Conservation (phyloP, 2,329 filamentous ascomycete genomes). For the Exophiala oligosperma region DNA sequence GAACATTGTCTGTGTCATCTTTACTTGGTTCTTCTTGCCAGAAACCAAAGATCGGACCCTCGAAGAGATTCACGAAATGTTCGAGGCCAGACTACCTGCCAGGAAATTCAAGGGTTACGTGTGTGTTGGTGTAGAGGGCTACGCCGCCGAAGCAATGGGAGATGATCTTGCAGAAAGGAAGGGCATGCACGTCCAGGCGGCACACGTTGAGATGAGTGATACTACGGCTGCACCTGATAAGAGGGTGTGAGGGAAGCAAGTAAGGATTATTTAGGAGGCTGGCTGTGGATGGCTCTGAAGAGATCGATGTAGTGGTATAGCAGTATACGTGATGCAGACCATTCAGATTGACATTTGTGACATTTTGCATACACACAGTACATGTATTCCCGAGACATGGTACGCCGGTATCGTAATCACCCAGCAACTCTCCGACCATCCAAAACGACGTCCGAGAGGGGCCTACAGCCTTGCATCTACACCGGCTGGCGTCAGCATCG, state of each 20-base stretch:
- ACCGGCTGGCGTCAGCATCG: no score
- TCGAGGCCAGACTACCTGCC: constrained; percentile 39
- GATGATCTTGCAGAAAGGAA: constrained; percentile 13
- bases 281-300: no score
- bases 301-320: no score
- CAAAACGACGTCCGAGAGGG: no score
- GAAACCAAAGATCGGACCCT: constrained; percentile 54
- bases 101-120: constrained; percentile 40
- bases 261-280: background rate
- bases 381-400: no score
- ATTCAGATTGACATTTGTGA: no score
- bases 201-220: constrained; percentile 7
- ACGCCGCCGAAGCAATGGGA: constrained; percentile 17
- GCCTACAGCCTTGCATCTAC: no score
- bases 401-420: no score
- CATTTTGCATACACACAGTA: no score
- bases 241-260: background rate
- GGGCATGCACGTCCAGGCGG: background rate
- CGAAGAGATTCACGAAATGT: constrained; percentile 30
- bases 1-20: constrained; percentile 37
- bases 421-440: no score
- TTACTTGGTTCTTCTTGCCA: constrained; percentile 42
- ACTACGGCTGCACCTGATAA: background rate
- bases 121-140: constrained; percentile 33
- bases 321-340: no score